Evolutionary conservation across 176 grass and related monocot species (phyloP), one percentile per base, ranked within the genome.

Genomic region (Leersia perrieri): DNA sequence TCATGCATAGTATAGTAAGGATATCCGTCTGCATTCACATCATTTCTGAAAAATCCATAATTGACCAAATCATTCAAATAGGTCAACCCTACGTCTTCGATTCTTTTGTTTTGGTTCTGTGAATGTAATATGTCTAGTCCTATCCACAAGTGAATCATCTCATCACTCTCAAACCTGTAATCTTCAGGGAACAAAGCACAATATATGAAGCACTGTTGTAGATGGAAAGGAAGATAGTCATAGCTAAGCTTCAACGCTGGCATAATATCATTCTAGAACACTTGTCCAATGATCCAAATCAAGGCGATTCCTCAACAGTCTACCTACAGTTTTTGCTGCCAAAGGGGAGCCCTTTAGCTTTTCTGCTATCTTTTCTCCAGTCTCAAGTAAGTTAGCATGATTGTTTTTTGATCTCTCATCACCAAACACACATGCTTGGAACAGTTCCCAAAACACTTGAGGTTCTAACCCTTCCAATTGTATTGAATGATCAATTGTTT

Each of bases 201-300:
- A 49, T 10, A 53, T 4, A 45, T 14, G 49, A 80, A 80, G 23
- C 87, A 89, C 61, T 67, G 33, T 1, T 68, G 58, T 12, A 89
- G 34, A 60, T 69, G 81, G 1, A 42, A 61, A 67, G 81, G 66
- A 1, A 84, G 75, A 30, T 83, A 74, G 23, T 68, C 27, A 42
- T 89, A 89, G 39, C 87, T 84, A 20, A 84, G 29, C 44, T 68
- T 78, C 28, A 89, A 49, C 13, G 75, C 83, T 11, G 83, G 47
- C 83, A 79, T 79, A 5, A 85, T 79, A 30, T 74, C 75, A 51
- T 72, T 5, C 42, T 6, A 53, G 27, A n/a, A 86, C 33, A 12
- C 32, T 78, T 68, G 2, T 70, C 75, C 83, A 86, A 42, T 86
- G 22, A 0, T 5, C 1, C 5, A 28, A 33, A 15, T 31, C 18